Conservation (phyloP, 441 rosid genomes). For the Capsella rubella region DNA sequence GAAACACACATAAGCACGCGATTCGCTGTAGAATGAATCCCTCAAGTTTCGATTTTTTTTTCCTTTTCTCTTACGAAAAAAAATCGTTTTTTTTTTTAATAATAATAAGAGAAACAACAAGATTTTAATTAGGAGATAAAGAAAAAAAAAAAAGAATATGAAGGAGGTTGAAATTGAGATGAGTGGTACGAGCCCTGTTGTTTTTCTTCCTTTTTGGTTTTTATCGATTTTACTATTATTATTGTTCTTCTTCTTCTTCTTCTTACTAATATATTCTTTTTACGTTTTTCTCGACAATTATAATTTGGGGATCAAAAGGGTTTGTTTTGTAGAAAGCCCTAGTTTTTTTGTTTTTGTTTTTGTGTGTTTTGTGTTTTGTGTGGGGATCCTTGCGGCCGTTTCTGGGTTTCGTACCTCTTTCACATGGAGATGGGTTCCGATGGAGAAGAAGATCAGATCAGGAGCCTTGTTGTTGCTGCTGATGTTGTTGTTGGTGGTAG, state of each 20-base stretch:
- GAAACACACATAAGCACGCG: slow-evolving; percentile 42
- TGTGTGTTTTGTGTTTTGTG: neutral
- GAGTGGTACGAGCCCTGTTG: slow-evolving; percentile 45
- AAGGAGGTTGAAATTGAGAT: slow-evolving; percentile 59
- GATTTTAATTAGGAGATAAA: slow-evolving; percentile 36
- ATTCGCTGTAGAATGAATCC: slow-evolving; percentile 45
- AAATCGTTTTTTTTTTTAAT: neutral
- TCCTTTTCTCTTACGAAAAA: neutral
- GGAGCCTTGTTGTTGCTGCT: neutral
- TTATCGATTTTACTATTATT: slow-evolving; percentile 50
- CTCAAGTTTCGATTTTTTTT: slow-evolving; percentile 37
- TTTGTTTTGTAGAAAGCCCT: slow-evolving; percentile 54
- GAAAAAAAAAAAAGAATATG: slow-evolving; percentile 23
- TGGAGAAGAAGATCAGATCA: slow-evolving; percentile 59
- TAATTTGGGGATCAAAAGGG: slow-evolving; percentile 45
- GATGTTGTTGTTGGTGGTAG: neutral
- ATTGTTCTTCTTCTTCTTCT: slow-evolving; percentile 46
- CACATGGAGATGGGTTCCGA: slow-evolving; percentile 73
- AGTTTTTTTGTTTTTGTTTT: slow-evolving; percentile 33
- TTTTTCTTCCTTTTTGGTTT: slow-evolving; percentile 46
- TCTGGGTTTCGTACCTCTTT: slow-evolving; percentile 33
- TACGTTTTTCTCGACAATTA: slow-evolving; percentile 54
- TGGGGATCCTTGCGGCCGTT: slow-evolving; percentile 38
- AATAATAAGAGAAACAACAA: slow-evolving; percentile 37
- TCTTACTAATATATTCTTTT: slow-evolving; percentile 42